Evolutionary conservation across 2,329 filamentous ascomycete species (phyloP), one percentile per base, ranked within the genome.

Genomic region (Colletotrichum noveboracense): DNA sequence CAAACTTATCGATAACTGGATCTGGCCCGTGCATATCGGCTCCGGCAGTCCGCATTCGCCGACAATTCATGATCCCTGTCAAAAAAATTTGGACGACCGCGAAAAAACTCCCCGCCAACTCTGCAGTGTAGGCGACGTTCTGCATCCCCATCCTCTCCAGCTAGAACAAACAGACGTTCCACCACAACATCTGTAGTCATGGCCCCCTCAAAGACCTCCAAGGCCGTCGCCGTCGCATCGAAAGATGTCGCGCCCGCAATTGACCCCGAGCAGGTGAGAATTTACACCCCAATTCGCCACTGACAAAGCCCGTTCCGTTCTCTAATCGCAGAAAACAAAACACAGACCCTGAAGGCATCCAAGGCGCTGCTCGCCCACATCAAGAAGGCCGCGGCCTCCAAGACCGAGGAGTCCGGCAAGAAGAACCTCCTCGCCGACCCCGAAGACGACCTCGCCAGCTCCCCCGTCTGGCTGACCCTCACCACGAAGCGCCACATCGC

Each of bases 401-500:
- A 77, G 70, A 66, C 61, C 5, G 62, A 72, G 26, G 66, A 71
- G 16, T 82, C 88, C 3, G 81, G 83, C 78, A 93, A 93, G 86
- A 89, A 89, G 81, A 90, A 89, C 78, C 86, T 93, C 13, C 86
- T 93, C 72, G 87, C 83, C 61, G 84, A 85, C 71, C 85, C 83
- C 66, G 85, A 85, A 55, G 88, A 88, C 55, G 86, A 84, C 24
- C 76, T 84, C 56, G 84, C 84, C 67, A 88, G 91, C 76, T 87
- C 86, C 6, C 91, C 91, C 64, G 85, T 93, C 81, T 93, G 90
- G 89, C 86, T 93, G 60, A 91, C 87, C 43, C 83, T 93, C 78
- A 92, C 91, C 67, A 93, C 91, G 77, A 93, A 93, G 87, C 89
- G 89, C 79, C 91, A 93, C 85, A 91, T 93, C 70, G 83, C 86